Conservation (phyloP, 371 early-diverging fungal genomes). For the Antonospora locustae region DNA sequence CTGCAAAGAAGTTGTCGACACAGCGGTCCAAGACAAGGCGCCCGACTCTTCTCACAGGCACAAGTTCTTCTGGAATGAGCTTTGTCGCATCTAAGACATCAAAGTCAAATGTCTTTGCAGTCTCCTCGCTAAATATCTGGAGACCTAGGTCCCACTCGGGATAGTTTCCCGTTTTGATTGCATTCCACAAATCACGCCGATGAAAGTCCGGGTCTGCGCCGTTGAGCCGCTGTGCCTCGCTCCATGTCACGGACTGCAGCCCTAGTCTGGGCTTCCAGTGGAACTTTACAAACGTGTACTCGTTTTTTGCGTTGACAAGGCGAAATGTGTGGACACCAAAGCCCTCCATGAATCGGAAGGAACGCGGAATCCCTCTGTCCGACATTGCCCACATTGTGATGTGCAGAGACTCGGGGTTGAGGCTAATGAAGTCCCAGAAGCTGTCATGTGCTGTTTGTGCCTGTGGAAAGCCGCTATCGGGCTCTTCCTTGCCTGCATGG, state of each 20-base stretch:
- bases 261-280: conserved; percentile 69
- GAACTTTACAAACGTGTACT: conserved; percentile 65
- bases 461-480: background rate
- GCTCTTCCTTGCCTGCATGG: conserved; percentile 4
- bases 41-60: conserved; percentile 62
- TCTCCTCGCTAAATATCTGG: conserved; percentile 62
- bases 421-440: conserved; percentile 64
- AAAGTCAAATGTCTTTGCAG: conserved; percentile 62
- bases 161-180: conserved; percentile 61
- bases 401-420: conserved; percentile 64
- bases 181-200: conserved; percentile 61
- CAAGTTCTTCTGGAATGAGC: conserved; percentile 63
- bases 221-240: conserved; percentile 59
- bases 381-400: conserved; percentile 65
- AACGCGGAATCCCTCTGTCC: conserved; percentile 66
- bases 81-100: conserved; percentile 70
- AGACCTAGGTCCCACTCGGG: conserved; percentile 63
- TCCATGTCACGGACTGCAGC: conserved; percentile 60
- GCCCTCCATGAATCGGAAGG: conserved; percentile 65
- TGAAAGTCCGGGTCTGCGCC: conserved; percentile 62
- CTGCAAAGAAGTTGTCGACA: conserved; percentile 66
- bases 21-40: conserved; percentile 62
- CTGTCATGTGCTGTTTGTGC: conserved; percentile 36
- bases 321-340: conserved; percentile 62
- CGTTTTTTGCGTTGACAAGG: conserved; percentile 61